phyloP scores from a whole-genome alignment of 2,329 filamentous ascomycete species.

The Diaporthe citriasiana region DNA sequence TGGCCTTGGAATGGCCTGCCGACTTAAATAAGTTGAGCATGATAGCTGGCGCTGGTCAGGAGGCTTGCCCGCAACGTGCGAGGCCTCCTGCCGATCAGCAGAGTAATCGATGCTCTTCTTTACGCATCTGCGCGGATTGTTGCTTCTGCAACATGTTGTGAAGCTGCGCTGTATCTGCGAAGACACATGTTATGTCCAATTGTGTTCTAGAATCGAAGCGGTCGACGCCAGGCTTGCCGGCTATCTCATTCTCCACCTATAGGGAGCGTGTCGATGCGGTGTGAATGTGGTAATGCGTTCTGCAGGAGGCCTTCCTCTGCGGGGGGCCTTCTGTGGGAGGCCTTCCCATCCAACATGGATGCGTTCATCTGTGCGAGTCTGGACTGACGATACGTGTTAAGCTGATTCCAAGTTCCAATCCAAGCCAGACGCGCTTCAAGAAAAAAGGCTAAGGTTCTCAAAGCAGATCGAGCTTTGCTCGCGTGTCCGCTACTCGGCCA shows the following conservation, averaged over 20 bases:
- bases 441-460: neutral
- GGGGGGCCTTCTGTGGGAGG: conserved; percentile 1
- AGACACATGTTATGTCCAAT: neutral
- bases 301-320: conserved; percentile 18
- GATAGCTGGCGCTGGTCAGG: neutral
- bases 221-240: neutral
- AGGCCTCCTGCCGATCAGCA: neutral
- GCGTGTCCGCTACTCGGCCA: neutral
- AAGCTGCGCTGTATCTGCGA: neutral
- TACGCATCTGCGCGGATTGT: no score
- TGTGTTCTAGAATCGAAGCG: neutral
- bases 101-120: no score
- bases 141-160: neutral
- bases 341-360: neutral
- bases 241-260: neutral
- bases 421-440: neutral
- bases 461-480: neutral
- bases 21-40: neutral
- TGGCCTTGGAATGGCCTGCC: neutral
- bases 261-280: neutral
- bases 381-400: neutral
- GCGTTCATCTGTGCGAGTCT: neutral
- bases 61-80: neutral
- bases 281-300: neutral
- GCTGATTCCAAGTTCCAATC: neutral